Evolutionary conservation across 306 rosid species (phyloP).

Genomic region (Elaeagnus macrophylla): DNA sequence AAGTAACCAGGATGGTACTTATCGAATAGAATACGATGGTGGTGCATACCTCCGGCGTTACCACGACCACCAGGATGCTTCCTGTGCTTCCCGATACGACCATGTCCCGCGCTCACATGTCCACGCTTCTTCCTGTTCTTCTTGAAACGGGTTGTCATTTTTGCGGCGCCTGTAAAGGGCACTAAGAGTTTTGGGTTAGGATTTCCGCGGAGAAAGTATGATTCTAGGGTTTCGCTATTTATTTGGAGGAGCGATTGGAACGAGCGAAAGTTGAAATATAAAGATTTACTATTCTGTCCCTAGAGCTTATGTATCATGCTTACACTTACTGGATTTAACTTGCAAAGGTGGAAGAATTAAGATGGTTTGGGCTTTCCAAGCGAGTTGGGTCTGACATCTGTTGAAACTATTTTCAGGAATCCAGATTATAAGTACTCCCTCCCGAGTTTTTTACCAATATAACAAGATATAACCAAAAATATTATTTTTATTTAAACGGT

Average conservation of each 20-base stretch:
- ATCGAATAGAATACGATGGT: conserved; percentile 85
- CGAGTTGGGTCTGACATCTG: too few species aligned
- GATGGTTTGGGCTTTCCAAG: neutral
- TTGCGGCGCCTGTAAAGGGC: neutral
- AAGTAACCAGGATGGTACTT: conserved; percentile 84
- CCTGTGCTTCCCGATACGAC: conserved; percentile 75
- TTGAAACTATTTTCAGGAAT: too few species aligned
- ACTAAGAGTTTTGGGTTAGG: conserved; percentile 32
- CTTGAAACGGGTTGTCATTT: conserved; percentile 74
- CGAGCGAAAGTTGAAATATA: neutral
- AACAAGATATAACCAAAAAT: too few species aligned
- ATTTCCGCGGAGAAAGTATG: too few species aligned
- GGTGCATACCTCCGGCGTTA: conserved; percentile 95
- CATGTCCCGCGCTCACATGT: conserved; percentile 85
- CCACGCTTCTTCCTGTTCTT: conserved; percentile 95
- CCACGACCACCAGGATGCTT: conserved; percentile 91
- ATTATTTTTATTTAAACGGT: too few species aligned
- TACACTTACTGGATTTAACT: neutral
- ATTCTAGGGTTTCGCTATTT: conserved; percentile 27
- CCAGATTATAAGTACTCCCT: too few species aligned
- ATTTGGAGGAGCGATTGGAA: conserved; percentile 5
- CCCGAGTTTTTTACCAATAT: too few species aligned
- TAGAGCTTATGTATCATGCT: conserved; percentile 16
- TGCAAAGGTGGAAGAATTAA: conserved; percentile 8
- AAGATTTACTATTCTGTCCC: conserved; percentile 20